Evolutionary conservation across 2,329 filamentous ascomycete genomes (phyloP), one percentile per base, ranked within the genome.

Genomic region (Tolypocladium ophioglossoides): DNA sequence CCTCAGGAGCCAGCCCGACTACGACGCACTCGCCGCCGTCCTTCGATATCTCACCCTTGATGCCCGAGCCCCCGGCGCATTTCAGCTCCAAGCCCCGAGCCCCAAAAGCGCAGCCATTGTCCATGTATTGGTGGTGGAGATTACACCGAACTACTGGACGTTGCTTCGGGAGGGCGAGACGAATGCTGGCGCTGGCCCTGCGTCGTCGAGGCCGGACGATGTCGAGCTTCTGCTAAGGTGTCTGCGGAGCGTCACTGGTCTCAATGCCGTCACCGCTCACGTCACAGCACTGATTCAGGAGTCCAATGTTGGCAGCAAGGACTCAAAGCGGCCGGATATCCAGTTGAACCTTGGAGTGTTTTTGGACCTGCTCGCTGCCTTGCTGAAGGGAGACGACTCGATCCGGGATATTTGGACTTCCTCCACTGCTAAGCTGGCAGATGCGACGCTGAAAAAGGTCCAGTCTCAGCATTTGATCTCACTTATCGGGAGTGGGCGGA

Each of bases 71-170:
- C 40, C 61, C 2, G 56, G 57, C 18, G 46, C 54, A 7, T 67
- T 69, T 52, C 58, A 55, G 18, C 55, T 70, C 11, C 62, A 63
- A 11, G 52, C 55, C 3, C 85, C 89, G 4, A 79, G 79, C 35
- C 84, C 91, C 1, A 72, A 82, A 57, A 81, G 84, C 54, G 84
- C 89, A 22, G 87, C 91, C 61, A 81, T 96, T 35, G 75, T 92
- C 52, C 85, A 91, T 64, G 73, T 82, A 3, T 72, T 99, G 38
- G 83, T 95, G 55, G 84, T 80, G 18, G 81, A 84, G 35, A 91
- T 87, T 30, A 74, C 90, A 9, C 87, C 89, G 1, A 88, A 91
- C 64, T 95, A 92, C 69, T 97, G 94, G 92, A 66, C 75, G 3
- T 63, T 82, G 10, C 64, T 92, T 18, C 70, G 74, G 39, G 77